Base-by-base conservation (phyloP, 176 grass and related monocot genomes). In the Olyra latifolia region DNA sequence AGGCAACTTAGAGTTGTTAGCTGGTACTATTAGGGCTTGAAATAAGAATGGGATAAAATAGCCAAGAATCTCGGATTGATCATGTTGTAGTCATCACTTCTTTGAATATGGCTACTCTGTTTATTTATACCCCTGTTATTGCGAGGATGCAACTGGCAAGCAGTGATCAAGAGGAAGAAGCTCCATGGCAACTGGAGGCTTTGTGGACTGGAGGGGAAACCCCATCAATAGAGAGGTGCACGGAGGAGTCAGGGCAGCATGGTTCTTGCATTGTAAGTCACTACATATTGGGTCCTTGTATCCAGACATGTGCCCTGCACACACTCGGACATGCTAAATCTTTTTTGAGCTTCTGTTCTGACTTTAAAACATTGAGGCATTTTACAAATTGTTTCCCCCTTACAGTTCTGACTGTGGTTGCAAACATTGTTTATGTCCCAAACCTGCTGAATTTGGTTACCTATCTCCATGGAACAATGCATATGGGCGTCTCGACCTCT, bases 191-290 rank as follows among this genome's bases (percentile, higher is more conserved):
- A 72, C 47, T 49, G 72, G 81, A 39, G 73, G 86, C 11, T 82
- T 83, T 58, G 84, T 91, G 48, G 83, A 91, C 63, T 93, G 91
- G 94, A 89, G 84, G 68, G 88, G 91, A 75, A 91, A 50, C 17
- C 86, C 77, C 12, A 71, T 93, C 32, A 64, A 87, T 11, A 78
- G 60, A 52, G 56, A 82, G 70, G 81, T 76, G 63, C 94, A 97
- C 81, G 91, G 94, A 54, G 88, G 94, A 60, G 72, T 93, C 40
- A 79, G 69, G 87, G 85, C 94, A 65, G 79, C 88, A 62, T 83
- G 75, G 74, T 91, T 97, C 73, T 30, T 93, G 1, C 54, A 91
- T 16, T 62, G 94, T 97, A 84, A 97, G 90, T 80, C 23, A 64
- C 23, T 66, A 66, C 8, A 25, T 0, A 38, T 19, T 66, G 38